Base-by-base conservation (phyloP, 345 rosid genomes). In the Acer negundo region DNA sequence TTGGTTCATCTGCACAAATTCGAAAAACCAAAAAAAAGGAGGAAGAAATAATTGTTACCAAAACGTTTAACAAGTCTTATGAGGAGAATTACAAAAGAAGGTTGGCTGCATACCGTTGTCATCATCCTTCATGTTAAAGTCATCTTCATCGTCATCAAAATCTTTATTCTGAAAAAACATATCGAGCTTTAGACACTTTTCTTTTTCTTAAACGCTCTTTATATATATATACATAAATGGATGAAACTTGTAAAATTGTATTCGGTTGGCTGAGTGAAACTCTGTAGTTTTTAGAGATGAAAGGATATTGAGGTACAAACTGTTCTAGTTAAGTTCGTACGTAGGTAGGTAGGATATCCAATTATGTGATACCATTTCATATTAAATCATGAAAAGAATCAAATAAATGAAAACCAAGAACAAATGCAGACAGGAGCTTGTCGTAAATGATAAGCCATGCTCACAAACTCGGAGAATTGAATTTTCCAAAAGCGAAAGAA, bases 141-240 rank as follows among this genome's bases (percentile, higher is more conserved):
- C 89, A 0, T 87, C 90, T 38, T 87, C 89, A 46, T 87, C 90
- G 15, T 87, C 91, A 47, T 87, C 91, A 67, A 85, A 87, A 40
- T 85, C 87, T 31, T 75, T 46, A 24, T 84, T 84, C 91, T 87
- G 89, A 6, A 72, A 66, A 44, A 68, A 69, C 1, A 24, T 23
- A 53, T 1, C 56, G 10, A 51, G n/a, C 42, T 24, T 67, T 17
- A 69, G 9, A 7, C 26, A 28, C 17, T 17, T 22, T 7, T 42
- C 7, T 4, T 65, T 42, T 11, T 8, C 4, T 51, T 56, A 7
- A 11, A 20, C 1, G 0, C 44, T 70, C n/a, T 70, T 56, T 10
- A 11, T 12, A 47, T 47, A 47, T 9, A 12, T 47, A 47, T 1
- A 42, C 31, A 68, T 68, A 40, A 40, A 40, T 6, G 44, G 44